Evolutionary conservation across 345 rosid genomes (phyloP), one percentile per base, ranked within the genome.

Genomic region (Melastoma malabathricum): DNA sequence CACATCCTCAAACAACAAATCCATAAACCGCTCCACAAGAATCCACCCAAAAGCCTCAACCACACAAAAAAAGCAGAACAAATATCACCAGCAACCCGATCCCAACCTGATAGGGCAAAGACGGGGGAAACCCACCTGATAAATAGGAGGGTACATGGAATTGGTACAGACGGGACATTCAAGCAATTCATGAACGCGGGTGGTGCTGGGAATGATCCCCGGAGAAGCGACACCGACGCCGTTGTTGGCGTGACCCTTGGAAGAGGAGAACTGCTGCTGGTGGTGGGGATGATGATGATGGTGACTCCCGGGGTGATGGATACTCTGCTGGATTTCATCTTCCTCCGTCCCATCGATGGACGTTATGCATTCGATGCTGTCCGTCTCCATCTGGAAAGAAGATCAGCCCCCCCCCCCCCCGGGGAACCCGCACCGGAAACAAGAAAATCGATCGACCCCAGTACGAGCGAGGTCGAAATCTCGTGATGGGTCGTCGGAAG

Each of bases 91-190:
- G 41, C 2, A 6, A 34, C 41, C 41, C 41, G 12, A 34, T 34
- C 41, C 6, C 41, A 12, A 9, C 41, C 41, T 9, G 12, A 34
- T 34, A 34, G 41, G 41, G 41, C 41, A 34, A 34, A 34, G 41
- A 2, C 25, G 12, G 41, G 38, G 14, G 13, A 18, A 25, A 18
- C 19, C 19, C 18, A 85, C 97, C 97, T 86, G 97, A 65, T 89
- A 92, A 59, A 89, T 89, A 0, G 97, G 97, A 63, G 97, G 97
- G 70, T 85, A 89, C 97, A 89, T 89, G 27, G 93, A 89, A 72
- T 83, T 89, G 70, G 97, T 89, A 46, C 95, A 89, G 50, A 84
- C 97, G 39, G 97, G 97, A 62, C 97, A 89, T 70, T 89, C 97
- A 43, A 89, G 87, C 65, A 89, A 80, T 74, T 89, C 97, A 50